Base-by-base conservation (phyloP, 768 basidiomycete genomes). In the Lentinula guzmanii region DNA sequence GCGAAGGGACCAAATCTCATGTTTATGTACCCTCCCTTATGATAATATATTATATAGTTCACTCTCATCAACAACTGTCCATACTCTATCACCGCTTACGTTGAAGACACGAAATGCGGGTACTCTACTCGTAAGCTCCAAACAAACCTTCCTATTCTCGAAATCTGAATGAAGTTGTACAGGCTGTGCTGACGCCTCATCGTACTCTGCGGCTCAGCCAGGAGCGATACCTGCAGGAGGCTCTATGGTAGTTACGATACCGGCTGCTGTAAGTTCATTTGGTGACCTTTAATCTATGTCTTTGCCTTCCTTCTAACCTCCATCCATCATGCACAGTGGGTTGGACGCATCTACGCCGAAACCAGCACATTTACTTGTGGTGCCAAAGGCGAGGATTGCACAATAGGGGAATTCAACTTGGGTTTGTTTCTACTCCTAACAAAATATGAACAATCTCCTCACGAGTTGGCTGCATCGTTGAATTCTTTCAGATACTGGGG, bases 291-390 rank as follows among this genome's bases (percentile, higher is more conserved):
- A 52, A 1, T 13, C 18, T 11, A 9, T 21, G 11, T 37, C 9
- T 21, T 10, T 6, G 2, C 16, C 4, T 4, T 50, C 11, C 5
- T 39, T 24, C 11, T 21, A 34, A 8, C 7, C 16, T 10, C 10
- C 31, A 8, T 31, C 46, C 11, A 28, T 28, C 28, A 28, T 28
- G 28, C 33, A 5, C 62, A 77, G 75, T 78, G 76, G 76, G 76
- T 77, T 55, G 77, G 77, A 24, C 73, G 77, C 24, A 71, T 77
- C 56, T 77, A 76, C 66, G 69, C 71, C 43, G 71, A 76, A 59
- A 75, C 74, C 58, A 72, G 73, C 4, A 37, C 43, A 1, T 74
- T 72, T 2, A 37, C 34, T 0, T 79, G 77, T 57, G 77, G 77
- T 6, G 67, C 65, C 31, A 67, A 65, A 56, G 77, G 75, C 24